Conservation (phyloP, 345 rosid genomes). For the Orychophragmus violaceus region DNA sequence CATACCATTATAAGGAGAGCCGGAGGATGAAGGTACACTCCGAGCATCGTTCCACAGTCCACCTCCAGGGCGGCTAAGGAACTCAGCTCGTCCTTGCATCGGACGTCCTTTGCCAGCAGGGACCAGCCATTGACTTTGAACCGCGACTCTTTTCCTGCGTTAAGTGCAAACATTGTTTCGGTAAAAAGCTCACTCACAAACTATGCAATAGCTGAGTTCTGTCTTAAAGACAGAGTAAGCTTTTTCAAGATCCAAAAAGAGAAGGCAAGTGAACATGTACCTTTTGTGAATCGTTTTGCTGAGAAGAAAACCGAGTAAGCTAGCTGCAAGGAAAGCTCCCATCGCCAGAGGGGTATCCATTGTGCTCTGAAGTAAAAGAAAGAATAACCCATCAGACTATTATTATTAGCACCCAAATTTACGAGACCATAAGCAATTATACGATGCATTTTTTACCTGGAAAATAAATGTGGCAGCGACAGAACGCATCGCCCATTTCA, state of each 20-base stretch:
- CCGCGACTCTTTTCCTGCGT: neutral
- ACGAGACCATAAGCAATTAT: neutral
- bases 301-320: constrained; percentile 37
- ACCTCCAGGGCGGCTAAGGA: constrained; percentile 48
- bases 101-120: neutral
- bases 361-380: constrained; percentile 51
- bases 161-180: neutral
- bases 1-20: constrained; percentile 64
- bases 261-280: neutral
- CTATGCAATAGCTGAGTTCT: neutral
- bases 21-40: constrained; percentile 43
- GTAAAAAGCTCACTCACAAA: neutral
- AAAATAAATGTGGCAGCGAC: constrained; percentile 64
- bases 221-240: neutral
- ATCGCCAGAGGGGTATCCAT: constrained; percentile 55
- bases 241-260: neutral
- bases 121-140: constrained; percentile 2
- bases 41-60: constrained; percentile 44
- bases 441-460: constrained; percentile 41
- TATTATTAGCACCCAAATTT: neutral
- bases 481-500: constrained; percentile 87
- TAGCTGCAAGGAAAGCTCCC: constrained; percentile 38
- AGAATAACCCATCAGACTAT: neutral
- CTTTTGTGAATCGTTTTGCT: neutral
- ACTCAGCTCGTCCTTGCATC: constrained; percentile 54